A percentile compares a stretch with the other conserved stretches of the same genome.
Evolutionary conservation across 192 early-diverging fungal genomes (phyloP).

Genomic region (Umbelopsis vinacea): DNA sequence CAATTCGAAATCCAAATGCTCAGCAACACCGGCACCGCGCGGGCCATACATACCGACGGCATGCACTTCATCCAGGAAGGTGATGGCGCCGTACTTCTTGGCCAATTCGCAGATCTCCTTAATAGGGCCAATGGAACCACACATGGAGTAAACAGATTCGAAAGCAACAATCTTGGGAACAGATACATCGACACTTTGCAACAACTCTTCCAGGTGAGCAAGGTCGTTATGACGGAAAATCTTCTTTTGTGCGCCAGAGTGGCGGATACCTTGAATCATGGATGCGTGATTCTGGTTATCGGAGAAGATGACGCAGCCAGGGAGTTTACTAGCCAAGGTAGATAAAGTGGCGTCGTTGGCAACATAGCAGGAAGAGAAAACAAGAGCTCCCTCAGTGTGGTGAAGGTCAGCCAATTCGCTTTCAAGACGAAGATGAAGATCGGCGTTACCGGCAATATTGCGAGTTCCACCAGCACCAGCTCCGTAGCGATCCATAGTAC

Average conservation of each 20-base stretch:
- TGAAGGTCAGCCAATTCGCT: constrained; percentile 90
- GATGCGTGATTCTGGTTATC: constrained; percentile 97
- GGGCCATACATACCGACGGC: constrained; percentile 99
- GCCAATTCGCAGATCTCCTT: constrained; percentile 87
- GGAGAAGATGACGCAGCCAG: constrained; percentile 93
- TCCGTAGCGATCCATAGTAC: constrained; percentile 92
- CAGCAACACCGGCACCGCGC: constrained; percentile 92
- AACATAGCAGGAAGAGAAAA: constrained; percentile 97
- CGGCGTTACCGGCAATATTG: constrained; percentile 99
- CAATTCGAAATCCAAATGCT: constrained; percentile 86
- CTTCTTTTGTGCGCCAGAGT: constrained; percentile 86
- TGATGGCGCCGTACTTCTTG: constrained; percentile 95
- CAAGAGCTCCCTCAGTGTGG: constrained; percentile 87
- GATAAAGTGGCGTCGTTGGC: constrained; percentile 97
- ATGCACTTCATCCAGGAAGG: constrained; percentile 96
- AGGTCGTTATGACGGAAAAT: constrained; percentile 95
- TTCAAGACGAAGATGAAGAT: constrained; percentile 92
- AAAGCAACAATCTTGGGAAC: constrained; percentile 95
- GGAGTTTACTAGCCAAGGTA: constrained; percentile 86
- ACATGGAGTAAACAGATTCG: constrained; percentile 98
- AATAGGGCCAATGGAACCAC: constrained; percentile 91
- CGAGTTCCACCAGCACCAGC: constrained; percentile 98
- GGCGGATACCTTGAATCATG: constrained; percentile 97
- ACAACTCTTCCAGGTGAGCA: constrained; percentile 82
- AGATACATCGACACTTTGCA: constrained; percentile 79